phyloP scores from a whole-genome alignment of 306 rosid genomes.

The Carpinus fangiana region DNA sequence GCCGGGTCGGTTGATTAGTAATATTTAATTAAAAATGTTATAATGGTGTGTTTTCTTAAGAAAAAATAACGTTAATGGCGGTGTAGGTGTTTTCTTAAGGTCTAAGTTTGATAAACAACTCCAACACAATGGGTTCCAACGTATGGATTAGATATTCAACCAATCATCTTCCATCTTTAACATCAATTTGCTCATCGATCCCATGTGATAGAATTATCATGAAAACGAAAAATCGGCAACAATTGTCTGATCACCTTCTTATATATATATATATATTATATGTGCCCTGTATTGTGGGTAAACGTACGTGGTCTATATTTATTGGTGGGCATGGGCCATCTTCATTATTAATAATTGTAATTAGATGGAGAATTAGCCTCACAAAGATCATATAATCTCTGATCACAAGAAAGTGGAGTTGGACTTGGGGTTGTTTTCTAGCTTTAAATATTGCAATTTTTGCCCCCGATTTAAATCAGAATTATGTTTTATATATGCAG shows the following conservation, averaged over 20 bases:
- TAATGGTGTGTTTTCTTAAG: too few species aligned
- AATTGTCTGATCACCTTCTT: background rate
- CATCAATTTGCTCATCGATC: background rate
- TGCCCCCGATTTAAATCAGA: background rate
- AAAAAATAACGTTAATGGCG: too few species aligned
- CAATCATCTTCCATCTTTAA: conserved; percentile 13
- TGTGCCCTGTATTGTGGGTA: conserved; percentile 1
- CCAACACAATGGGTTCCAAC: conserved; percentile 21
- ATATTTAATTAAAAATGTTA: too few species aligned
- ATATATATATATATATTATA: too few species aligned
- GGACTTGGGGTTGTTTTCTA: background rate
- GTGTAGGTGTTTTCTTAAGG: conserved; percentile 38
- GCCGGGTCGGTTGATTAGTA: too few species aligned
- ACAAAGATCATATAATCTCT: conserved; percentile 25
- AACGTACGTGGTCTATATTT: background rate
- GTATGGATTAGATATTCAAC: conserved; percentile 29
- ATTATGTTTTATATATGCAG: background rate
- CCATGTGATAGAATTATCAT: background rate
- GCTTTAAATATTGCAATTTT: background rate
- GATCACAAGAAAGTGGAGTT: background rate
- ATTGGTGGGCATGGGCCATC: conserved; percentile 25
- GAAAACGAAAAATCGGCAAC: conserved; percentile 11
- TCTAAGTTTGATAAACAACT: conserved; percentile 75
- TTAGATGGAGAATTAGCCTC: background rate
- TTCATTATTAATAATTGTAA: background rate